Evolutionary conservation across 306 rosid genomes (phyloP).

Genomic region (Alnus glutinosa): DNA sequence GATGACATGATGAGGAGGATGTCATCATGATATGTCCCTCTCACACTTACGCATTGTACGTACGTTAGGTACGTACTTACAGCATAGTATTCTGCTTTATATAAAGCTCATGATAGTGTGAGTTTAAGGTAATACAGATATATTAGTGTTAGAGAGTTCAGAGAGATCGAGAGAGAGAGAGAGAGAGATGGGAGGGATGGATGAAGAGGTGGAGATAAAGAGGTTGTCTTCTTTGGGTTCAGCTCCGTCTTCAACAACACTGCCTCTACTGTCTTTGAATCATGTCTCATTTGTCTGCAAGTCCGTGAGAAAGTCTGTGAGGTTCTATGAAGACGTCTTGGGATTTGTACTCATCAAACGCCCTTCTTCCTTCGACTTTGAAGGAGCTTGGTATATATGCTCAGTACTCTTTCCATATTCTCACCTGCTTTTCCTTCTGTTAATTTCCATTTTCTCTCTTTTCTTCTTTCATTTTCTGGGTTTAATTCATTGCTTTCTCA

Average conservation of each 20-base stretch:
- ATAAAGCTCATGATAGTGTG: too few relatives aligned
- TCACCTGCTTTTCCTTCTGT: neutral
- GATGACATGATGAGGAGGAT: too few relatives aligned
- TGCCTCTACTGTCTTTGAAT: constrained; percentile 50
- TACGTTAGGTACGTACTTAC: too few relatives aligned
- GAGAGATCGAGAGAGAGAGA: too few relatives aligned
- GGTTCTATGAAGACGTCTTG: constrained; percentile 55
- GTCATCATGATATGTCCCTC: too few relatives aligned
- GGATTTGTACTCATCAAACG: constrained; percentile 66
- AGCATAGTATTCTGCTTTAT: too few relatives aligned
- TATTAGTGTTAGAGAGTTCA: too few relatives aligned
- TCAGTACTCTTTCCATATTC: neutral
- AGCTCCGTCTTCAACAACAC: constrained; percentile 8
- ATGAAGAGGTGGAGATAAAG: neutral
- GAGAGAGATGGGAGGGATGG: constrained; percentile 22
- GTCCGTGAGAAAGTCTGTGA: constrained; percentile 49
- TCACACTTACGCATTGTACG: too few relatives aligned
- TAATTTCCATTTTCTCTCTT: neutral
- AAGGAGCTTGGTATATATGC: constrained; percentile 63
- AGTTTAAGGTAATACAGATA: too few relatives aligned
- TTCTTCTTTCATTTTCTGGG: neutral
- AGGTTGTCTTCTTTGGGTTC: neutral
- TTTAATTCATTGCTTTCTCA: neutral
- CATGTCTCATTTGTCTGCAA: constrained; percentile 66
- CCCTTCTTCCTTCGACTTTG: constrained; percentile 67